These are phyloP conservation scores for Inonotus hispidus DNA, from an alignment of 1,284 basidiomycete genomes.

Conservation along the genomic window DNA sequence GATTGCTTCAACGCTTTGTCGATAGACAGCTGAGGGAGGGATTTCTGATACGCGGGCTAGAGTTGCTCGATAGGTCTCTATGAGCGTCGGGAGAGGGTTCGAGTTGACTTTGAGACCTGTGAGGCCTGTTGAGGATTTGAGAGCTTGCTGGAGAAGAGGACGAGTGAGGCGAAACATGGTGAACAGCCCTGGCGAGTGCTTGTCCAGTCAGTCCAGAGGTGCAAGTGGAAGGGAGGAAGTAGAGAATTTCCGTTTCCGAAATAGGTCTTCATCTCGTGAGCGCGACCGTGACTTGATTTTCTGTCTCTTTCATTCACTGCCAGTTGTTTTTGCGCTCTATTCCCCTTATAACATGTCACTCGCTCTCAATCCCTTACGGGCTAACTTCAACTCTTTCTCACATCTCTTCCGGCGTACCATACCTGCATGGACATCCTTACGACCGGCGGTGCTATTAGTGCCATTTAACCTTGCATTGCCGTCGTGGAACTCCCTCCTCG, in stretches of 20 bases:
- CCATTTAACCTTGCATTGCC: slow-evolving; percentile 41
- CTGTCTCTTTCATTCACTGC: not conserved
- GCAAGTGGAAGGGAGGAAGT: not conserved
- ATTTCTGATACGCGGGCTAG: slow-evolving; percentile 67
- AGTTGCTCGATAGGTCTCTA: slow-evolving; percentile 75
- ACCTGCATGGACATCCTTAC: slow-evolving; percentile 10
- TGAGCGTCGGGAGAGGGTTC: slow-evolving; percentile 75
- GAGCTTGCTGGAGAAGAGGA: slow-evolving; percentile 56
- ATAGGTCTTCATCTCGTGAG: not conserved
- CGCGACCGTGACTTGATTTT: not conserved
- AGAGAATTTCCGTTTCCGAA: not conserved
- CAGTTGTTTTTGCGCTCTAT: too few species aligned
- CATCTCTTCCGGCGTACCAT: slow-evolving; percentile 2
- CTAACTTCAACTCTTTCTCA: slow-evolving; percentile 11
- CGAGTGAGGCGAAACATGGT: slow-evolving; percentile 77
- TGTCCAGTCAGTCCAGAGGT: not conserved
- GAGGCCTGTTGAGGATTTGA: slow-evolving; percentile 79
- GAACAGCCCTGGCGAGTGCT: not conserved
- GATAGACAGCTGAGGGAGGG: slow-evolving; percentile 81
- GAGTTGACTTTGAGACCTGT: slow-evolving; percentile 70
- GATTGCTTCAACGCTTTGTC: slow-evolving; percentile 85
- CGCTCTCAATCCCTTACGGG: slow-evolving; percentile 11
- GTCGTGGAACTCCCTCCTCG: slow-evolving; percentile 56
- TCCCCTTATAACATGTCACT: slow-evolving; percentile 17
- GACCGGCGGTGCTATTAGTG: slow-evolving; percentile 10